Conservation (phyloP, 2,329 filamentous ascomycete genomes). For the Aspergillus piperis region DNA sequence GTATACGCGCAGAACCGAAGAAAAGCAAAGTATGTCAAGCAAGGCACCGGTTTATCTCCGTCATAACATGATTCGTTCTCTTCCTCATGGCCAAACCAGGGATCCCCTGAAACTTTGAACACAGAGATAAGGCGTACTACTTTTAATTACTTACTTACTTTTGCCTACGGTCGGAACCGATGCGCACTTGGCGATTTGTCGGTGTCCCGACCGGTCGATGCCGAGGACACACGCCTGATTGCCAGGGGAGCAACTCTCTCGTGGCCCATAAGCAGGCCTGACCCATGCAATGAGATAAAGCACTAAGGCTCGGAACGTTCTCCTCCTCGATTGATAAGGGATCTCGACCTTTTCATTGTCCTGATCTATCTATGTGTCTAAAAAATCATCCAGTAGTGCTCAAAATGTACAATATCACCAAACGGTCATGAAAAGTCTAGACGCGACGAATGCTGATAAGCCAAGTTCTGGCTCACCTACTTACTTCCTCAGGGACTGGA, state of each 20-base stretch:
- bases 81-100: not conserved
- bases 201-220: constrained; percentile 2
- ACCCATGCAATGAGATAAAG: not conserved
- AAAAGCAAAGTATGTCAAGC: not conserved
- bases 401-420: not conserved
- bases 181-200: not conserved
- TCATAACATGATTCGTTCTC: not conserved
- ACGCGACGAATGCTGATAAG: not conserved
- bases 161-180: not conserved
- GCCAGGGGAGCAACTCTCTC: not conserved
- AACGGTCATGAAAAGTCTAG: constrained; percentile 6
- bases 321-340: not conserved
- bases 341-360: not conserved
- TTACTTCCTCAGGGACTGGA: constrained; percentile 23
- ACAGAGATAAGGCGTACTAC: not conserved
- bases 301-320: not conserved
- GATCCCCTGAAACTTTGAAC: not conserved
- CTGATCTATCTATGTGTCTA: not conserved
- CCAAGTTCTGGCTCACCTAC: not conserved
- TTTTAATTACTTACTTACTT: no score
- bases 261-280: not conserved
- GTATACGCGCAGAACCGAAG: not conserved
- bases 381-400: not conserved
- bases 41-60: not conserved
- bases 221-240: not conserved